Percentiles rank a stretch among this genome's conserved stretches.
Evolutionary conservation across 352 stramenopile genomes (phyloP).

Genomic region (Pythium scleroteichum): DNA sequence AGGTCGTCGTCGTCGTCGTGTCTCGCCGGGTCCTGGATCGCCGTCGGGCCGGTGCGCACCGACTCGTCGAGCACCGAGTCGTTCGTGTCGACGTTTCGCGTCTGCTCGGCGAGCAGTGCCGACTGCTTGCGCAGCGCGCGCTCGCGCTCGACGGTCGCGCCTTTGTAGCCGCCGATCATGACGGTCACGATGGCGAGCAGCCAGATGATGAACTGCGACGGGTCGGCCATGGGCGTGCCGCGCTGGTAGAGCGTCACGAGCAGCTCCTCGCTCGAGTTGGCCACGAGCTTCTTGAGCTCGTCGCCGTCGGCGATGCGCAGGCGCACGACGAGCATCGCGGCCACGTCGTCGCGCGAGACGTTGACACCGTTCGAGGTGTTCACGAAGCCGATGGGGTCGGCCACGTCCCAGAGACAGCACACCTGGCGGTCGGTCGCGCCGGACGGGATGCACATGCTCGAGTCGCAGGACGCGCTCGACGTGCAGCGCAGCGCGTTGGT

Average conservation of each 20-base stretch:
- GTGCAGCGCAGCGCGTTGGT: slow-evolving; percentile 52
- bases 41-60: slow-evolving; percentile 3
- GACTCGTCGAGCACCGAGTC: slow-evolving; percentile 34
- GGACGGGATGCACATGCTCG: slow-evolving; percentile 63
- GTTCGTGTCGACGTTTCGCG: slow-evolving; percentile 30
- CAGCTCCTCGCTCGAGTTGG: slow-evolving; percentile 31
- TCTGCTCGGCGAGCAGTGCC: slow-evolving; percentile 8
- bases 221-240: slow-evolving; percentile 55
- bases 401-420: slow-evolving; percentile 80
- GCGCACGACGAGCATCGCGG: slow-evolving; percentile 61
- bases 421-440: slow-evolving; percentile 48
- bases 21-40: slow-evolving; percentile 41
- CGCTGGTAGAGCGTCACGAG: slow-evolving; percentile 68
- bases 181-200: slow-evolving; percentile 74
- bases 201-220: slow-evolving; percentile 75
- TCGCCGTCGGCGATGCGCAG: slow-evolving; percentile 63
- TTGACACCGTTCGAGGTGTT: slow-evolving; percentile 31
- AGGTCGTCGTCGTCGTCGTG: slow-evolving; percentile 53
- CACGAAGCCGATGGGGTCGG: slow-evolving; percentile 69
- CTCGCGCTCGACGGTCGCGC: slow-evolving; percentile 60
- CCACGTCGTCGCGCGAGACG: slow-evolving; percentile 43
- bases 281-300: slow-evolving; percentile 46
- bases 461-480: slow-evolving; percentile 43
- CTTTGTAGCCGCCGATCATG: slow-evolving; percentile 73
- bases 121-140: slow-evolving; percentile 45